A percentile compares a stretch with the other conserved stretches of the same genome.
Evolutionary conservation across 495 filamentous ascomycete species (phyloP).

Genomic region (Extremus antarcticus): DNA sequence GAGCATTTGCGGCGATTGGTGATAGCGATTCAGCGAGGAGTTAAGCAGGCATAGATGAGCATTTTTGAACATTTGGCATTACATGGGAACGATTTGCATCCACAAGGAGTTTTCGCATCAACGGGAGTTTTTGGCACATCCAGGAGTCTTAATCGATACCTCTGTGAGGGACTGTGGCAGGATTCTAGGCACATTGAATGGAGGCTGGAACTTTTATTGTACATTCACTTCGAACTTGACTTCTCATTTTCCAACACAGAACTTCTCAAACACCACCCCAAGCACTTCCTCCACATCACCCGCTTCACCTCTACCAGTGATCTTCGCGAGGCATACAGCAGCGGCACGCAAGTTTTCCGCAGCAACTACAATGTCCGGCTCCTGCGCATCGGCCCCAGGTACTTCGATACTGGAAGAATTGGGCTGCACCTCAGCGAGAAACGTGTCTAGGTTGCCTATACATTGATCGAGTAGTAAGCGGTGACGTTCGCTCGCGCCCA

Average conservation of each 20-base stretch:
- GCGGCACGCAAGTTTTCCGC: conserved; percentile 80
- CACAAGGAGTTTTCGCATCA: background rate
- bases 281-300: conserved; percentile 95
- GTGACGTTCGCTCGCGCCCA: conserved; percentile 85
- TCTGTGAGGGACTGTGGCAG: background rate
- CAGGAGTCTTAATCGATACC: no score
- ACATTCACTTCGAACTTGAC: no score
- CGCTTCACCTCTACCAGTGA: conserved; percentile 75
- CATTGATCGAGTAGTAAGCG: conserved; percentile 68
- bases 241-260: conserved; percentile 60
- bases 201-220: no score
- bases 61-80: background rate
- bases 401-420: no score
- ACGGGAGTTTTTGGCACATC: background rate
- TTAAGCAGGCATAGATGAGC: background rate
- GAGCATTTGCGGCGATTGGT: background rate
- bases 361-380: conserved; percentile 79
- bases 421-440: conserved; percentile 36
- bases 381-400: no score
- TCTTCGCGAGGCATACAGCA: conserved; percentile 66
- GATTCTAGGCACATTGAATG: background rate
- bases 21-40: background rate
- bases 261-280: conserved; percentile 97
- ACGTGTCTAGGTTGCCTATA: conserved; percentile 54
- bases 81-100: no score